These are phyloP conservation scores for Pseudopyricularia cyperi DNA, from an alignment of 2,329 filamentous ascomycete species.

Conservation along the genomic window DNA sequence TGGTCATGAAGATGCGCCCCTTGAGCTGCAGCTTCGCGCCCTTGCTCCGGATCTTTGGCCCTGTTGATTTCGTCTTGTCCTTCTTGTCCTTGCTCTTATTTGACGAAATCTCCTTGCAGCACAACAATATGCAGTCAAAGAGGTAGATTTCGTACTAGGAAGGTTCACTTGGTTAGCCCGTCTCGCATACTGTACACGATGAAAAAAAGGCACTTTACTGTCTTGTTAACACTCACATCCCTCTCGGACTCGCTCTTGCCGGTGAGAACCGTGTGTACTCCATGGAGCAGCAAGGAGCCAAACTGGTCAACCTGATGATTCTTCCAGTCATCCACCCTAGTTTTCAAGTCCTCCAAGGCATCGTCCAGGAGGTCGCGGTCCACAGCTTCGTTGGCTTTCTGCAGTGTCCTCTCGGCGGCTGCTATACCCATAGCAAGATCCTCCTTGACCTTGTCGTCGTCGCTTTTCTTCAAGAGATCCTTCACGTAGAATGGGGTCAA, in stretches of 20 bases:
- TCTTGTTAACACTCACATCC: slow-evolving; percentile 46
- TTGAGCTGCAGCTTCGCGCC: slow-evolving; percentile 85
- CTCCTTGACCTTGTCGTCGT: slow-evolving; percentile 54
- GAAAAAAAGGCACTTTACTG: not conserved
- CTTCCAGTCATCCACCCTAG: slow-evolving; percentile 93
- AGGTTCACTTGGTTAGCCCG: slow-evolving; percentile 7
- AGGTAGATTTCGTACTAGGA: slow-evolving; percentile 89
- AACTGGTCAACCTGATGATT: slow-evolving; percentile 84
- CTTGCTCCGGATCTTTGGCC: slow-evolving; percentile 46
- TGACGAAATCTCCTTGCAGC: slow-evolving; percentile 87
- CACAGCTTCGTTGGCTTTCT: slow-evolving; percentile 81
- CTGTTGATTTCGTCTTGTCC: slow-evolving; percentile 43
- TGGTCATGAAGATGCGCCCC: slow-evolving; percentile 97
- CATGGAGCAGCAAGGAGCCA: slow-evolving; percentile 75
- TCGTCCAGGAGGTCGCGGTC: slow-evolving; percentile 76
- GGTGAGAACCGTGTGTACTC: slow-evolving; percentile 84
- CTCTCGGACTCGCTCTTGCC: slow-evolving; percentile 82
- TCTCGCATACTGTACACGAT: not conserved
- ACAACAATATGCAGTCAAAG: slow-evolving; percentile 88
- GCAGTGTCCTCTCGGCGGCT: slow-evolving; percentile 68
- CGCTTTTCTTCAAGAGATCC: slow-evolving; percentile 79
- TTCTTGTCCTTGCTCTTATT: slow-evolving; percentile 74
- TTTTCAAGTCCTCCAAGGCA: slow-evolving; percentile 68
- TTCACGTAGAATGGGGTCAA: slow-evolving; percentile 7
- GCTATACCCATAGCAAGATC: slow-evolving; percentile 69